Evolutionary conservation across 1,284 basidiomycete genomes (phyloP).

Genomic region (Sporisorium graminicola): DNA sequence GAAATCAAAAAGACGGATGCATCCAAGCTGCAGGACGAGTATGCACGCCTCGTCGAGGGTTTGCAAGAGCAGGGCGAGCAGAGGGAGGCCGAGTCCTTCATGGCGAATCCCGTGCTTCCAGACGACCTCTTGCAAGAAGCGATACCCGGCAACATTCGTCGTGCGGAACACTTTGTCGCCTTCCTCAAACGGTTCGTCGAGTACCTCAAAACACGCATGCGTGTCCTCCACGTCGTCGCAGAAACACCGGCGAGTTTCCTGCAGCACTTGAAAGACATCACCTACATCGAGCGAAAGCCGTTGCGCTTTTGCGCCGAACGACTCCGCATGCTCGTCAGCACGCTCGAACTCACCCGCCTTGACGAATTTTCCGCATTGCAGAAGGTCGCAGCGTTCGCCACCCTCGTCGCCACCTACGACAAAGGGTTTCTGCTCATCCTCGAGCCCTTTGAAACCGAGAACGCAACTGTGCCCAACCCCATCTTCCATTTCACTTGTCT

Average conservation of each 20-base stretch:
- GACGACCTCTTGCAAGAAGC: conserved; percentile 95
- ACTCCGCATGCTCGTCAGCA: conserved; percentile 91
- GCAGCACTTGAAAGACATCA: conserved; percentile 98
- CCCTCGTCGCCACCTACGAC: conserved; percentile 97
- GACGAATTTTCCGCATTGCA: conserved; percentile 93
- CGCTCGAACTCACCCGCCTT: conserved; percentile 87
- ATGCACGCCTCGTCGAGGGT: conserved; percentile 94
- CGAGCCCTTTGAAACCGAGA: conserved; percentile 98
- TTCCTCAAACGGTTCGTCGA: conserved; percentile 98
- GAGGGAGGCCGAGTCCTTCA: conserved; percentile 82
- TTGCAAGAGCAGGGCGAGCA: conserved; percentile 76
- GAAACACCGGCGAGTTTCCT: conserved; percentile 98
- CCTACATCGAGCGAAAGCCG: conserved; percentile 97
- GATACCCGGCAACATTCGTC: conserved; percentile 96
- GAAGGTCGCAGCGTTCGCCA: conserved; percentile 96
- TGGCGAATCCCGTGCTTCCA: conserved; percentile 90
- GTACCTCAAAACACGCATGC: conserved; percentile 99
- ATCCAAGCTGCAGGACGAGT: conserved; percentile 94
- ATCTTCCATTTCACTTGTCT: conserved; percentile 98
- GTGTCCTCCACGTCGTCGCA: conserved; percentile 98
- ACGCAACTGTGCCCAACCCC: conserved; percentile 97
- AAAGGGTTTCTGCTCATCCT: conserved; percentile 97
- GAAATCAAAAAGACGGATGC: conserved; percentile 97
- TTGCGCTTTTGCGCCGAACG: conserved; percentile 96
- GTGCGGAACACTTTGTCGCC: conserved; percentile 98